Conservation (phyloP, 345 rosid genomes). For the Aquilaria sinensis region DNA sequence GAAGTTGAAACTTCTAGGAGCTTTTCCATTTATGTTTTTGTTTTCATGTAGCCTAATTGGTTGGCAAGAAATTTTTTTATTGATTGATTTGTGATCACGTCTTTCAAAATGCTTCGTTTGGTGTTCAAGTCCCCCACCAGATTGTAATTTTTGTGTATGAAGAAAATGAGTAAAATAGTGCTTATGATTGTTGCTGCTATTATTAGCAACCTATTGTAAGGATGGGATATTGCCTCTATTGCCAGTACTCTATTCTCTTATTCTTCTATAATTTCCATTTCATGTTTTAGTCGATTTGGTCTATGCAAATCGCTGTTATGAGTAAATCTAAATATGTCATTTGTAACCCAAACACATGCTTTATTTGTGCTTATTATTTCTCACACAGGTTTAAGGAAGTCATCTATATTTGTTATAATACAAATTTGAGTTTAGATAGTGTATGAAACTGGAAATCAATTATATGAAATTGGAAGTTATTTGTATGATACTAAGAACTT, state of each 20-base stretch:
- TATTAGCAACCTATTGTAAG: constrained; percentile 90
- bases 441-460: too few relatives aligned
- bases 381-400: not conserved
- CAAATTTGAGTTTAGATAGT: too few relatives aligned
- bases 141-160: constrained; percentile 19
- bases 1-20: not conserved
- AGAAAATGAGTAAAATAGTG: constrained; percentile 74
- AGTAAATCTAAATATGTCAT: too few relatives aligned
- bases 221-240: constrained; percentile 98
- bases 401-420: constrained; percentile 3
- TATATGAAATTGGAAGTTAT: too few relatives aligned
- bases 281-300: not conserved
- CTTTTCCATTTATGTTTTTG: constrained; percentile 9
- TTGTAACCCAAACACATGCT: too few relatives aligned
- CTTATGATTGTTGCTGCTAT: constrained; percentile 86
- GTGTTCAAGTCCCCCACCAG: constrained; percentile 13
- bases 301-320: too few relatives aligned
- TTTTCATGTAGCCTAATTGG: constrained; percentile 10
- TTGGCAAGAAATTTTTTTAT: constrained; percentile 13
- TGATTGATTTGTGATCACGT: constrained; percentile 10
- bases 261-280: not conserved
- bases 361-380: too few relatives aligned
- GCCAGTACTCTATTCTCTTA: constrained; percentile 50
- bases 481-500: too few relatives aligned
- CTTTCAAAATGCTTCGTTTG: constrained; percentile 24